Evolutionary conservation across 148 eudicot genomes (phyloP).

Genomic region (Chenopodium quinoa): DNA sequence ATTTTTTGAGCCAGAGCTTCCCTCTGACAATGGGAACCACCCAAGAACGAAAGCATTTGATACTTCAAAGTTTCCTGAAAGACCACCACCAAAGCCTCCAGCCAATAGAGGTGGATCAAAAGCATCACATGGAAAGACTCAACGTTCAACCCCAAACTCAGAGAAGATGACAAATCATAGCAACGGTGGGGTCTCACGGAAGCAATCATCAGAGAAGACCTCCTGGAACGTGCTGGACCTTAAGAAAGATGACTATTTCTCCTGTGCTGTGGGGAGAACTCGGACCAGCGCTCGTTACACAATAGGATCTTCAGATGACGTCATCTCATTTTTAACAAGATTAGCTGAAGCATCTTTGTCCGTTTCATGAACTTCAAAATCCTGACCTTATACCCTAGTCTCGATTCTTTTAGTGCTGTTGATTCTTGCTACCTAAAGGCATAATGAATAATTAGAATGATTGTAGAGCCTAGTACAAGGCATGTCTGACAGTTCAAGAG

Average conservation of each 20-base stretch:
- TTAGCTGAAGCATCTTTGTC: slow-evolving; percentile 45
- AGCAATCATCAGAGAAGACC: slow-evolving; percentile 46
- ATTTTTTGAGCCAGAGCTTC: slow-evolving; percentile 97
- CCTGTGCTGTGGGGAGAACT: slow-evolving; percentile 82
- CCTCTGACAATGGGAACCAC: slow-evolving; percentile 48
- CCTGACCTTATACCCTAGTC: background rate
- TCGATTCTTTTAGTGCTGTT: slow-evolving; percentile 17
- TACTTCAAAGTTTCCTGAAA: slow-evolving; percentile 39
- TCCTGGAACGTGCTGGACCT: slow-evolving; percentile 90
- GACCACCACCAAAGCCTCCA: slow-evolving; percentile 49
- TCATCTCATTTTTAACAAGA: slow-evolving; percentile 59
- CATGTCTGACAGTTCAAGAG: background rate
- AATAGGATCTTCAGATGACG: slow-evolving; percentile 72
- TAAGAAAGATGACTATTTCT: slow-evolving; percentile 86
- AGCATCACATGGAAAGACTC: slow-evolving; percentile 41
- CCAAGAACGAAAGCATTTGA: slow-evolving; percentile 58
- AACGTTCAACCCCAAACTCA: slow-evolving; percentile 36
- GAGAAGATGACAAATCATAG: slow-evolving; percentile 42
- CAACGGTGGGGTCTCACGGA: slow-evolving; percentile 32
- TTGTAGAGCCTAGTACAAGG: background rate
- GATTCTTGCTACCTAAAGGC: slow-evolving; percentile 7
- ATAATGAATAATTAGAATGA: background rate
- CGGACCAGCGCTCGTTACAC: slow-evolving; percentile 85
- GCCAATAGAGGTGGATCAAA: slow-evolving; percentile 47
- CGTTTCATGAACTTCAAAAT: background rate